These are phyloP conservation scores for Nakazawaea siamensis DNA, from an alignment of 805 yeast genomes.

Conservation along the genomic window DNA sequence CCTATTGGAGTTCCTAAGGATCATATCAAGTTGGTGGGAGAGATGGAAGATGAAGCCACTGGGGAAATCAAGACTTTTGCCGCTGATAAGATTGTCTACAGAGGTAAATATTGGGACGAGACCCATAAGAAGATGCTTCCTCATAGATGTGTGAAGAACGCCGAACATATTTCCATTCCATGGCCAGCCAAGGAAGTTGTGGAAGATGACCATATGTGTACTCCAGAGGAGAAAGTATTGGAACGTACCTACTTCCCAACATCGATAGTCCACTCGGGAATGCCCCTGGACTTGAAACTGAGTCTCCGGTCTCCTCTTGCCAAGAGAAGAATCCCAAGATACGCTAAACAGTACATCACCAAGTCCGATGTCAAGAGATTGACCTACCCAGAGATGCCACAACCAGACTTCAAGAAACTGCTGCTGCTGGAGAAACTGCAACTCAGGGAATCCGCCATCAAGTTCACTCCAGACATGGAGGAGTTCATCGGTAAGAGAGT, in stretches of 20 bases:
- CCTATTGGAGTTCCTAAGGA: constrained; percentile 55
- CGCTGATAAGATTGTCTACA: constrained; percentile 62
- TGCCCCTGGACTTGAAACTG: constrained; percentile 57
- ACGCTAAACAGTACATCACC: constrained; percentile 43
- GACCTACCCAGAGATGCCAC: constrained; percentile 72
- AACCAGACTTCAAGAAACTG: constrained; percentile 53
- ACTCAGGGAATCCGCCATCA: constrained; percentile 34
- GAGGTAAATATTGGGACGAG: constrained; percentile 66
- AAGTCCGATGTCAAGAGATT: constrained; percentile 54
- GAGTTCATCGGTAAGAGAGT: constrained; percentile 35
- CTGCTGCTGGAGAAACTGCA: constrained; percentile 45
- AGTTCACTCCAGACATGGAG: constrained; percentile 32
- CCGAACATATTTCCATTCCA: constrained; percentile 66
- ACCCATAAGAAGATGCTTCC: constrained; percentile 70
- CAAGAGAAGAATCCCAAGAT: constrained; percentile 27
- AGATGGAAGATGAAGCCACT: constrained; percentile 51
- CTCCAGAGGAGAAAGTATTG: constrained; percentile 46
- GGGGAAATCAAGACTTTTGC: constrained; percentile 66
- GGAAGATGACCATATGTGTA: constrained; percentile 52
- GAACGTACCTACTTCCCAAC: constrained; percentile 72
- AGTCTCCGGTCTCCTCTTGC: constrained; percentile 75
- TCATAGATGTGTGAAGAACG: constrained; percentile 65
- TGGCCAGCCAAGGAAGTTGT: constrained; percentile 73
- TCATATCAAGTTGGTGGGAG: constrained; percentile 71
- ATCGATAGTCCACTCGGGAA: constrained; percentile 54